Evolutionary conservation across 768 basidiomycete species (phyloP), one percentile per base, ranked within the genome.

Genomic region (Hericium coralloides): DNA sequence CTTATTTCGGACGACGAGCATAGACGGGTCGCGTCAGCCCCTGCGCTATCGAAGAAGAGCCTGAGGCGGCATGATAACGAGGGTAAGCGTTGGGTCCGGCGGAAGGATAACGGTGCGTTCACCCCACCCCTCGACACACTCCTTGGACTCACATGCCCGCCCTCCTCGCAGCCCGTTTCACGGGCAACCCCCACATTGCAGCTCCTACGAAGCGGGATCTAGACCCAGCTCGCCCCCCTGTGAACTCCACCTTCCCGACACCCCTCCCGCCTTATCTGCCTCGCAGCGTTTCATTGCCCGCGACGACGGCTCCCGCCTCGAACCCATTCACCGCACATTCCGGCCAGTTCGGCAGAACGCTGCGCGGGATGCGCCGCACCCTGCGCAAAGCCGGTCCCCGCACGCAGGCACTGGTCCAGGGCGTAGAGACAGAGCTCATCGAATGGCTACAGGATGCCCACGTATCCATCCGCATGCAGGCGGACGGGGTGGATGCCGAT

Each of bases 31-130:
- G 9, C 52, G 22, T 51, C 62, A 2, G 53, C 56, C 41, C 56
- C 50, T 22, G 47, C 57, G 6, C 53, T 60, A 1, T 47, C 61
- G 23, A 81, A 73, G 70, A 81, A 78, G 63, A 75, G 71, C 39
- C 66, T 61, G 56, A 72, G 65, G 52, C 72, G 83, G 53, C 78
- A 79, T 56, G 82, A 84, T 52, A 84, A 81, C 52, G 85, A 89
- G 60, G 90, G 90, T 38, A 91, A 87, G 68, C 84, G 87, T 37
- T 89, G 84, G 84, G 69, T 82, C 4, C 72, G 87, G 61, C 79
- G 90, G 18, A 87, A 82, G 64, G 88, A 90, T 62, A 92, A 92
- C 55, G 83, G 89, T 89, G 49, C 53, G 77, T 69, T 50, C 45
- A 52, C 18, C 48, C 25, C 7, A 12, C 31, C 14, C 39, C 17